Conservation (phyloP, 805 yeast species). For the Ascoidea rubescens region DNA sequence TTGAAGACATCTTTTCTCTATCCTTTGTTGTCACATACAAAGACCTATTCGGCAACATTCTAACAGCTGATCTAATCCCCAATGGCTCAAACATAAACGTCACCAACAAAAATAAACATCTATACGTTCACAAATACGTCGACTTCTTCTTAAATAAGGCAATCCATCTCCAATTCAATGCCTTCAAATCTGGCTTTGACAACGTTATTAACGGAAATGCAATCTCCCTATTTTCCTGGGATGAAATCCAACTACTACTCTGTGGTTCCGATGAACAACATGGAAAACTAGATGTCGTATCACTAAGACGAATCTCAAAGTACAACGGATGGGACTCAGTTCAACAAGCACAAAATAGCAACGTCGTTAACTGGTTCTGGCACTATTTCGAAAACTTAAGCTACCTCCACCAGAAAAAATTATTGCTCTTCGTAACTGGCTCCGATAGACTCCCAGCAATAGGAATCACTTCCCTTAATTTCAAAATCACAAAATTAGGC, state of each 20-base stretch:
- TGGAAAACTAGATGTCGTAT: slow-evolving; percentile 45
- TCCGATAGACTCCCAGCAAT: slow-evolving; percentile 89
- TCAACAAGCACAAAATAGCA: slow-evolving; percentile 23
- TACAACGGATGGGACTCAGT: slow-evolving; percentile 49
- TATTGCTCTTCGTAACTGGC: slow-evolving; percentile 75
- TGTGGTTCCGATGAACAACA: slow-evolving; percentile 51
- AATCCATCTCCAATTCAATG: slow-evolving; percentile 34
- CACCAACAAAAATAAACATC: slow-evolving; percentile 38
- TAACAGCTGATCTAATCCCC: slow-evolving; percentile 36
- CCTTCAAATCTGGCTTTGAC: slow-evolving; percentile 59
- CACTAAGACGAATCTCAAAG: slow-evolving; percentile 56
- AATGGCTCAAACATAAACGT: slow-evolving; percentile 47
- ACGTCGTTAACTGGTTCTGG: slow-evolving; percentile 77
- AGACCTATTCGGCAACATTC: slow-evolving; percentile 29
- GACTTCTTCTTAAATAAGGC: slow-evolving; percentile 45
- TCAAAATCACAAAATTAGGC: slow-evolving; percentile 50
- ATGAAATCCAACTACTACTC: slow-evolving; percentile 65
- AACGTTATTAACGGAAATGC: slow-evolving; percentile 73
- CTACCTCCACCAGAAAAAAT: slow-evolving; percentile 37
- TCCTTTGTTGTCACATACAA: slow-evolving; percentile 48
- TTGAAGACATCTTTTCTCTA: slow-evolving; percentile 31
- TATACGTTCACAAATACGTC: slow-evolving; percentile 51
- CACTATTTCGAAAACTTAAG: slow-evolving; percentile 40
- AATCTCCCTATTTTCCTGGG: slow-evolving; percentile 62
- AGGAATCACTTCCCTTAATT: slow-evolving; percentile 63